Evolutionary conservation across 257 asterid genomes (phyloP), one percentile per base, ranked within the genome.

Genomic region (Nicotiana attenuata): DNA sequence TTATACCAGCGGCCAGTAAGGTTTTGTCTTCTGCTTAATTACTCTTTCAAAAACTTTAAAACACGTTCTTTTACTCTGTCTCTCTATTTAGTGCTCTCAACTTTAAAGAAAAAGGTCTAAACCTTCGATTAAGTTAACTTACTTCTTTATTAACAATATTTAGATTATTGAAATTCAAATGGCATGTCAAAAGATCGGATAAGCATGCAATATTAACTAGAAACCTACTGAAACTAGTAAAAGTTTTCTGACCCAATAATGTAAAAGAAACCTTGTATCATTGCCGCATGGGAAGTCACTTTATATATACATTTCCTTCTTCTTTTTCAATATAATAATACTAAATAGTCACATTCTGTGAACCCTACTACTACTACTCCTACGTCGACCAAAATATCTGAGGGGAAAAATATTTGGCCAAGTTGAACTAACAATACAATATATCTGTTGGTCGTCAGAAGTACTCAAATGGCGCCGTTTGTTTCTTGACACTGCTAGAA

Each of bases 391-490:
- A 56, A 81, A 45, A 77, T 63, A 16, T 77, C 8, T 35, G 20
- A 84, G 55, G 85, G 80, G 77, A 31, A 56, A 19, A 17, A 52
- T 60, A 52, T 11, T 14, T 52, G 57, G 52, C 78, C 65, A 79
- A 75, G 65, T 28, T 71, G 50, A 38, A 14, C 41, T 2, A 28
- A 41, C 13, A 41, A 41, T 41, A 9, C 50, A 41, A 9, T 41
- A 41, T 14, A 56, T 28, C 14, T 55, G 14, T 4, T 41, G 60
- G 50, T 60, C 17, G 60, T 91, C 85, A 93, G 83, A 92, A 93
- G 77, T 86, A 82, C 38, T 82, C 87, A 50, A 92, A 94, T 84
- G 95, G 75, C 85, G 88, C 35, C 28, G 53, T 88, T 5, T 83
- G 84, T 17, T 76, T 41, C 33, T n/a, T 71, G 77, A 16, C 45